Base-by-base conservation (phyloP, 2,329 filamentous ascomycete species). In the Fusarium torulosum region DNA sequence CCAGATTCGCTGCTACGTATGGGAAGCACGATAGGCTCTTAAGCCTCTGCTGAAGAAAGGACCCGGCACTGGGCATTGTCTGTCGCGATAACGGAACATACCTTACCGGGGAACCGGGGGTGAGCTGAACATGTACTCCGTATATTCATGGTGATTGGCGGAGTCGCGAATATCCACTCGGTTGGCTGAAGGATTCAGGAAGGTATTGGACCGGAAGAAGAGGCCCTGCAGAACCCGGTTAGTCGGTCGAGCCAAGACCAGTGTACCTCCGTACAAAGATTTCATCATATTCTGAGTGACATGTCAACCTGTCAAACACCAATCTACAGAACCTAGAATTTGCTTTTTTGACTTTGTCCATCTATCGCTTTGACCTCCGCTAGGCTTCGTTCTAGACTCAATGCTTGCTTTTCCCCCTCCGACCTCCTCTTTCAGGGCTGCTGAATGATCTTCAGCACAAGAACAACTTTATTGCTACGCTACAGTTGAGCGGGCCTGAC, bases 1-100 rank as follows among this genome's bases (percentile, higher is more conserved):
- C 54, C 57, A 60, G 55, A 60, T 60, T n/a, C n/a, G 11, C 14
- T 60, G 31, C 21, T 9, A 60, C 57, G 4, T 35, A 21, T 9
- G 10, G 23, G 23, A 9, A 8, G 15, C 33, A 37, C 27, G 27
- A n/a, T n/a, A 9, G 17, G 33, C 33, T 37, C 7, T 9, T 25
- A 25, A 7, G 23, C 8, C 7, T 25, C 33, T 37, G 33, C 33
- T 37, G 33, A 37, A 37, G 33, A 19, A 14, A 14, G 14, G 11
- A 6, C 29, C 14, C 29, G 29, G 29, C 29, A 33, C 13, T 15
- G 29, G 13, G 25, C 25, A 27, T 27, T 27, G 6, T 29, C 27
- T 29, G 27, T 11, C 27, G 27, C 10, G 29, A 33, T 33, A 33
- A 33, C 29, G 29, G 29, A 33, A 33, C 29, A 15, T 33, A 1